Conservation (phyloP, 768 basidiomycete genomes). For the Trametes gibbosa region DNA sequence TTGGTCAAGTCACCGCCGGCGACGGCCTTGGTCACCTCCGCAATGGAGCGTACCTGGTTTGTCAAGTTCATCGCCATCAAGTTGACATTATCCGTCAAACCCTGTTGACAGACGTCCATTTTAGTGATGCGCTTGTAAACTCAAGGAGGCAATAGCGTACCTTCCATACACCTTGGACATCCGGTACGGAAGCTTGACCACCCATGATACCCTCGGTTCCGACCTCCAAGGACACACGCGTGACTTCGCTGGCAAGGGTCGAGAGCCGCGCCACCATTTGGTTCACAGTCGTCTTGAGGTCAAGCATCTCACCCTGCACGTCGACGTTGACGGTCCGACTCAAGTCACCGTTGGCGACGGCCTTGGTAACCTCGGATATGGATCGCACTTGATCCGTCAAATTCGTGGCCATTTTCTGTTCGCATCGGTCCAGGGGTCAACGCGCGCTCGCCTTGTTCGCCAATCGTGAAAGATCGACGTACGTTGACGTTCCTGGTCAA, state of each 20-base stretch:
- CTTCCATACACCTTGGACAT: slow-evolving; percentile 95
- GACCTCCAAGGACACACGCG: slow-evolving; percentile 87
- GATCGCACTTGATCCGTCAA: slow-evolving; percentile 86
- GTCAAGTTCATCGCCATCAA: slow-evolving; percentile 89
- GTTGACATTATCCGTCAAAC: slow-evolving; percentile 79
- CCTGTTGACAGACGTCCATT: slow-evolving; percentile 27
- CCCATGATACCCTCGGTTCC: slow-evolving; percentile 92
- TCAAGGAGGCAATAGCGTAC: slow-evolving; percentile 33
- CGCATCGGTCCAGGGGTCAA: not conserved
- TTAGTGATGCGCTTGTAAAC: not conserved
- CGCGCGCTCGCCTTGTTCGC: not conserved
- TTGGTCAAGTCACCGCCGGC: slow-evolving; percentile 91
- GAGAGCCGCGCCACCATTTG: slow-evolving; percentile 73
- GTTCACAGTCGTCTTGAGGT: slow-evolving; percentile 78
- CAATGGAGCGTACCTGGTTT: slow-evolving; percentile 89
- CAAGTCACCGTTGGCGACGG: slow-evolving; percentile 80
- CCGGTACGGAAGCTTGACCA: slow-evolving; percentile 89
- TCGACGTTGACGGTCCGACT: slow-evolving; percentile 85
- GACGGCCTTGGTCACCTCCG: slow-evolving; percentile 93
- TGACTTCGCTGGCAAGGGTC: slow-evolving; percentile 80
- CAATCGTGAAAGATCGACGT: slow-evolving; percentile 25
- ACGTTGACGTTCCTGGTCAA: slow-evolving; percentile 90
- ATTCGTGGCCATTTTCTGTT: slow-evolving; percentile 83
- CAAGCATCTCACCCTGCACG: slow-evolving; percentile 92
- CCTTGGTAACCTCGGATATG: slow-evolving; percentile 83